A percentile compares a stretch with the other conserved stretches of the same genome.
phyloP scores from a whole-genome alignment of 73 alveolate species.

The Tetrahymena malaccensis region DNA sequence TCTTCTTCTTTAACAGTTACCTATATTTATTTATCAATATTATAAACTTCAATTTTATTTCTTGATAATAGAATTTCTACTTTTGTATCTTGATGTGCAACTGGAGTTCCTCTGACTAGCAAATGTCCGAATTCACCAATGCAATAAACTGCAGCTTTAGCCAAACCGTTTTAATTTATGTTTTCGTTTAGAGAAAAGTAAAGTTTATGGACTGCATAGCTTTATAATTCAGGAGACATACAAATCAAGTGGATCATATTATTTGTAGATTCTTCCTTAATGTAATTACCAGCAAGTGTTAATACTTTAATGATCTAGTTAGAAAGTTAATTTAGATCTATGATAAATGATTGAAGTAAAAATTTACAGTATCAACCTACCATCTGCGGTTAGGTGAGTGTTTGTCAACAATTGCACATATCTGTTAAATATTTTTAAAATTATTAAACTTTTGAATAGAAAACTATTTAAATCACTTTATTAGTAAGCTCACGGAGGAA shows the following conservation, averaged over 20 bases:
- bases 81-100: slow-evolving; percentile 1
- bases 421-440: slow-evolving; percentile 14
- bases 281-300: slow-evolving; percentile 32
- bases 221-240: slow-evolving; percentile 21
- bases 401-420: slow-evolving; percentile 29
- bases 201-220: slow-evolving; percentile 34
- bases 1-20: slow-evolving; percentile 17
- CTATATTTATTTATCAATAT: background rate
- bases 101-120: slow-evolving; percentile 13
- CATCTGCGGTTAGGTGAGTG: slow-evolving; percentile 42
- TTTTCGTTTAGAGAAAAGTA: slow-evolving; percentile 29
- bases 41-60: too few species aligned
- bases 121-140: slow-evolving; percentile 36
- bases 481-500: background rate
- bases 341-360: background rate
- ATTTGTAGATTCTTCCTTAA: slow-evolving; percentile 17
- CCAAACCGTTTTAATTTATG: slow-evolving; percentile 28
- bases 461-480: background rate
- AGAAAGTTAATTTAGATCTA: background rate
- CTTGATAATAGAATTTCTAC: background rate
- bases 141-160: slow-evolving; percentile 30
- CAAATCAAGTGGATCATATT: slow-evolving; percentile 24
- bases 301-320: slow-evolving; percentile 5
- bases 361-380: slow-evolving; percentile 20
- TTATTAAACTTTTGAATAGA: background rate